Percentiles rank a stretch among this genome's conserved stretches.
Evolutionary conservation across 371 early-diverging fungal genomes (phyloP).

Genomic region (Mucor lusitanicus): DNA sequence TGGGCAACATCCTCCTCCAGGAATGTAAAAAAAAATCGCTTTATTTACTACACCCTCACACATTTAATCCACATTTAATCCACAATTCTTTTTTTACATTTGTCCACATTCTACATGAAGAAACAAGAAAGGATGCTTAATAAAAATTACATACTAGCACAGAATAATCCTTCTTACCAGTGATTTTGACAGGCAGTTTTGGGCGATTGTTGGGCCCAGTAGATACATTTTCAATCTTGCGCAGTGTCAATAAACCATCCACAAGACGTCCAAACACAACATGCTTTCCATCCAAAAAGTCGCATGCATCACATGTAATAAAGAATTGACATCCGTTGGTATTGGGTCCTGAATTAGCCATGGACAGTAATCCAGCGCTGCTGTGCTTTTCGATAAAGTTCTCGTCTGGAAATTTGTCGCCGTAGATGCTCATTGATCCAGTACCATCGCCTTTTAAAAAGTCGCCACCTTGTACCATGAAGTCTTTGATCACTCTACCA

Average conservation of each 20-base stretch:
- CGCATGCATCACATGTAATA: conserved; percentile 88
- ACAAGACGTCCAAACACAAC: conserved; percentile 88
- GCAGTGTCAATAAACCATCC: conserved; percentile 85
- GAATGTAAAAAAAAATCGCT: conserved; percentile 17
- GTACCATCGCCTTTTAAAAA: conserved; percentile 93
- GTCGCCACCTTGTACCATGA: conserved; percentile 99
- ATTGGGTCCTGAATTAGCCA: conserved; percentile 97
- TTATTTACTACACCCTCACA: not conserved
- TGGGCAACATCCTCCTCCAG: conserved; percentile 23
- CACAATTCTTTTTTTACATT: conserved; percentile 18
- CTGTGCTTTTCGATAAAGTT: conserved; percentile 94
- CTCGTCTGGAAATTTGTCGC: conserved; percentile 95
- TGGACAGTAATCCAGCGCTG: conserved; percentile 91
- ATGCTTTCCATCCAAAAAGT: conserved; percentile 94
- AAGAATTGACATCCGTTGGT: conserved; percentile 98
- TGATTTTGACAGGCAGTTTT: conserved; percentile 85
- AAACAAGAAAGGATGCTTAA: not conserved
- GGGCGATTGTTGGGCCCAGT: conserved; percentile 91
- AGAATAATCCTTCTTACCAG: conserved; percentile 50
- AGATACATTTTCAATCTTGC: conserved; percentile 91
- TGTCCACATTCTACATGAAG: conserved; percentile 25
- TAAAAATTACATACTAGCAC: not conserved
- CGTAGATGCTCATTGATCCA: conserved; percentile 96
- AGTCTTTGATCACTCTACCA: conserved; percentile 87
- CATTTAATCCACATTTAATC: not conserved